These are phyloP conservation scores for Leptographium procerum DNA, from an alignment of 2,329 filamentous ascomycete genomes.

Conservation along the genomic window DNA sequence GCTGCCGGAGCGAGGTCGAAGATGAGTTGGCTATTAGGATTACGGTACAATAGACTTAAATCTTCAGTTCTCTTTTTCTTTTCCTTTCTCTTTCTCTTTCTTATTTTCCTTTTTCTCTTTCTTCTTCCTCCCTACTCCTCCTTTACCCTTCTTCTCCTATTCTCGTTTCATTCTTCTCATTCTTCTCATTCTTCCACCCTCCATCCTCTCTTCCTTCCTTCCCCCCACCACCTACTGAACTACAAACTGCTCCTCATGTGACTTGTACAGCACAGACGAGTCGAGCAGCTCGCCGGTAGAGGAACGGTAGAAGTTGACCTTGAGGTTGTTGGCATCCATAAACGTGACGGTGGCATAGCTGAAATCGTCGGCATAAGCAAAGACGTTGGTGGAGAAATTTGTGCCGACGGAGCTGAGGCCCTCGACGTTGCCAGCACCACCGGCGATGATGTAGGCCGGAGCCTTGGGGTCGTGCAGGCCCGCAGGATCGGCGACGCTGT, in stretches of 20 bases:
- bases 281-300: constrained; percentile 37
- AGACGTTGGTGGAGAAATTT: constrained; percentile 31
- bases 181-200: no score
- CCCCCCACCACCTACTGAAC: constrained; percentile 17
- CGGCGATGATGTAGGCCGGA: constrained; percentile 44
- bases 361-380: constrained; percentile 40
- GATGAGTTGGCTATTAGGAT: no score
- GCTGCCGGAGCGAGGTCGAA: constrained; percentile 14
- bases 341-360: constrained; percentile 39
- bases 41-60: no score
- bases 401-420: constrained; percentile 31
- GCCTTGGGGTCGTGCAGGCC: constrained; percentile 26
- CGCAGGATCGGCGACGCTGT: constrained; percentile 22
- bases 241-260: constrained; percentile 33
- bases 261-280: constrained; percentile 35
- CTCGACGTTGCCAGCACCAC: constrained; percentile 46
- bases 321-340: constrained; percentile 30
- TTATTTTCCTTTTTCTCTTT: neutral
- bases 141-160: neutral
- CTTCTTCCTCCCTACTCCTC: no score
- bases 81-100: neutral
- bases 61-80: neutral
- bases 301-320: constrained; percentile 39
- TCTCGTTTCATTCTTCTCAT: no score
- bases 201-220: no score